These are phyloP conservation scores for Podosphaera leucotricha DNA, from an alignment of 2,329 filamentous ascomycete species.

Conservation along the genomic window DNA sequence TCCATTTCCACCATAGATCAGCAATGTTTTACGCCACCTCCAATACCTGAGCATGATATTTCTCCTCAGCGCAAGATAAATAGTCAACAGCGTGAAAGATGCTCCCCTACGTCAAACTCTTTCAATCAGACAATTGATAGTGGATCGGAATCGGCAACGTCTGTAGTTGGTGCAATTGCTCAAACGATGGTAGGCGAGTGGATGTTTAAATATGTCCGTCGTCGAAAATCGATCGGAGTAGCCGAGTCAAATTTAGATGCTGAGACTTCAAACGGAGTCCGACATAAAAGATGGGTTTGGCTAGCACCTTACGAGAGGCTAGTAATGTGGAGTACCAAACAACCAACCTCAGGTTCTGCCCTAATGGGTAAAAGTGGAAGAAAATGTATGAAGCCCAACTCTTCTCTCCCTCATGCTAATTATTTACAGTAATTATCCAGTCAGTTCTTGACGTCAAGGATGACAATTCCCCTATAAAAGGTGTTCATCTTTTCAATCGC, in stretches of 20 bases:
- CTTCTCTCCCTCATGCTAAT: constrained; percentile 11
- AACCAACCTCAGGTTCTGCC: constrained; percentile 68
- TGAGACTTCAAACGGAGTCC: constrained; percentile 40
- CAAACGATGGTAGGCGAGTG: constrained; percentile 97
- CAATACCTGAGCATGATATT: constrained; percentile 49
- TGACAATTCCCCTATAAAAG: constrained; percentile 64
- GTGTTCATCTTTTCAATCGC: constrained; percentile 51
- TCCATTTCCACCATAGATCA: constrained; percentile 43
- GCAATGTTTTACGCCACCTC: constrained; percentile 48
- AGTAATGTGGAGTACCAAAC: constrained; percentile 96
- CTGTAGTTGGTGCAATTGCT: constrained; percentile 86
- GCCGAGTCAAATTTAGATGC: constrained; percentile 43
- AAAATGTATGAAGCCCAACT: constrained; percentile 45
- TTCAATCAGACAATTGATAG: constrained; percentile 16
- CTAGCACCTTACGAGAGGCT: constrained; percentile 86
- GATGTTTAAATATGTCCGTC: constrained; percentile 80
- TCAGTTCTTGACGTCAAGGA: constrained; percentile 95
- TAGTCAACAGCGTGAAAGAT: too few species aligned
- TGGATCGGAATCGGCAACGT: constrained; percentile 42
- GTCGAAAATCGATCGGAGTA: constrained; percentile 77
- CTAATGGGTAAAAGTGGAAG: constrained; percentile 84
- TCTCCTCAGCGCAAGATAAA: constrained; percentile 10
- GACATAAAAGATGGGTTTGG: constrained; percentile 97
- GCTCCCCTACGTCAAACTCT: too few species aligned
- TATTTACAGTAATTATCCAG: constrained; percentile 56